Conservation (phyloP, 768 basidiomycete species). For the Phlegmacium glaucopus region DNA sequence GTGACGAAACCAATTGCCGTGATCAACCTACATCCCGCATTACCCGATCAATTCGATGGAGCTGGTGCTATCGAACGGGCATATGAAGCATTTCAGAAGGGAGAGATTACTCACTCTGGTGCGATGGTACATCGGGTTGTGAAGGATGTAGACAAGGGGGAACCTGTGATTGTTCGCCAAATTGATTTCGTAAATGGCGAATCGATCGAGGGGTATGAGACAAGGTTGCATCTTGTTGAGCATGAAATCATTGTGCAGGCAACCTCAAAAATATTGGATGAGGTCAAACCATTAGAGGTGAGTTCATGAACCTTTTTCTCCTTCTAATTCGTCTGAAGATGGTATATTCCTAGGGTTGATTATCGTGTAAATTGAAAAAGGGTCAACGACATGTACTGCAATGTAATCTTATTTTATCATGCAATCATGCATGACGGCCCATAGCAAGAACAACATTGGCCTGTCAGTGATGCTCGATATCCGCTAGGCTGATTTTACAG, state of each 20-base stretch:
- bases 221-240: slow-evolving; percentile 76
- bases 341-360: background rate
- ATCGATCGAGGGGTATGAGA: slow-evolving; percentile 65
- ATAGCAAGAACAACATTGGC: too few relatives aligned
- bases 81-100: slow-evolving; percentile 81
- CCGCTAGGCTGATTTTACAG: too few relatives aligned
- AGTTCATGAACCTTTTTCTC: slow-evolving; percentile 2
- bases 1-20: slow-evolving; percentile 54
- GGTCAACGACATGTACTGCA: too few relatives aligned
- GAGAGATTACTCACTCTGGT: slow-evolving; percentile 76
- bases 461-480: too few relatives aligned
- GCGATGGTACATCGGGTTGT: slow-evolving; percentile 95
- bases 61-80: slow-evolving; percentile 89
- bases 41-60: slow-evolving; percentile 96
- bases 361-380: too few relatives aligned
- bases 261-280: slow-evolving; percentile 64
- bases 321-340: background rate
- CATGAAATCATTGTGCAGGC: slow-evolving; percentile 92
- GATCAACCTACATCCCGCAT: slow-evolving; percentile 95
- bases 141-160: slow-evolving; percentile 89
- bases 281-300: slow-evolving; percentile 32
- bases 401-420: too few relatives aligned
- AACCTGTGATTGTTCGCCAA: slow-evolving; percentile 79
- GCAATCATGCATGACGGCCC: too few relatives aligned
- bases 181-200: slow-evolving; percentile 75